phyloP scores from a whole-genome alignment of 352 stramenopile genomes.

The Phytophthora hibernalis region DNA sequence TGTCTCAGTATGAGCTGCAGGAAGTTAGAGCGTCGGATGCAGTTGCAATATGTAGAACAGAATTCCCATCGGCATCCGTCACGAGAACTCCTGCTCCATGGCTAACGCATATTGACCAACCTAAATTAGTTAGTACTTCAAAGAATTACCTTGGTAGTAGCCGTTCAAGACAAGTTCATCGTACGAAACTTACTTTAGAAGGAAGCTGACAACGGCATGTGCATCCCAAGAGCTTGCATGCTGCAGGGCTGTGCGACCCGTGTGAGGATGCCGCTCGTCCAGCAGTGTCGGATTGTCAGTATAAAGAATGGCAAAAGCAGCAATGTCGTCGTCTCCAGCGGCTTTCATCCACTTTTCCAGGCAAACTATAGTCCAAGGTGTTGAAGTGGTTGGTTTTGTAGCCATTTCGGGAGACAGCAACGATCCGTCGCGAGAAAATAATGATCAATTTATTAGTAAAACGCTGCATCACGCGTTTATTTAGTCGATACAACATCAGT shows the following conservation, averaged over 20 bases:
- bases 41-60: slow-evolving; percentile 30
- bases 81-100: slow-evolving; percentile 23
- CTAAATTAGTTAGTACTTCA: background rate
- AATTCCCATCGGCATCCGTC: slow-evolving; percentile 31
- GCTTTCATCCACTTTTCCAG: slow-evolving; percentile 25
- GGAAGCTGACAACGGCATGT: slow-evolving; percentile 16
- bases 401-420: too few species aligned
- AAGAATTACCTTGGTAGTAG: too few species aligned
- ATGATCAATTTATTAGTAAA: slow-evolving; percentile 17
- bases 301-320: slow-evolving; percentile 5
- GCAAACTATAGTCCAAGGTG: too few species aligned
- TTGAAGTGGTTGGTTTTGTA: too few species aligned
- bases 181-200: slow-evolving; percentile 17
- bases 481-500: slow-evolving; percentile 28
- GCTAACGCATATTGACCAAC: slow-evolving; percentile 6
- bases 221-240: slow-evolving; percentile 29
- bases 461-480: background rate
- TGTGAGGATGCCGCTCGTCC: slow-evolving; percentile 28
- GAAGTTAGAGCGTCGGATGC: slow-evolving; percentile 27
- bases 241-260: slow-evolving; percentile 28
- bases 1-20: slow-evolving; percentile 16
- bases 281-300: slow-evolving; percentile 15
- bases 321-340: slow-evolving; percentile 19
- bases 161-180: background rate
- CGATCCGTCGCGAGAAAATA: slow-evolving; percentile 20